These are phyloP conservation scores for Auriculariales sp. DNA, from an alignment of 768 basidiomycete species.

Conservation along the genomic window DNA sequence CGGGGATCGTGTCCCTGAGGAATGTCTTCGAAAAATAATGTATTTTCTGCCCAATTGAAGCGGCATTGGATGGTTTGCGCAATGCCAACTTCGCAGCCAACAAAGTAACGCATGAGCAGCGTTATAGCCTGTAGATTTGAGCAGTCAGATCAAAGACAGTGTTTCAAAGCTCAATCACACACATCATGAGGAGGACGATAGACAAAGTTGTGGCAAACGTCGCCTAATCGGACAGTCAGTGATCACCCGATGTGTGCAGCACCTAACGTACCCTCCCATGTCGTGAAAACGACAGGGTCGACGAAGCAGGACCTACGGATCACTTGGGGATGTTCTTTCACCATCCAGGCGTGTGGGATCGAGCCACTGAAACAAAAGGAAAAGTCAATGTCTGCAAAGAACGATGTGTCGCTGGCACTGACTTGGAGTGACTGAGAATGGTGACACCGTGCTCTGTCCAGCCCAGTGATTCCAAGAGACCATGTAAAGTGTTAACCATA, in stretches of 20 bases:
- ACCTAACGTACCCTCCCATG: too few relatives aligned
- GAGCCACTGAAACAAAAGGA: conserved; percentile 37
- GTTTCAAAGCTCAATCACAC: conserved; percentile 14
- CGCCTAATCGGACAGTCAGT: too few relatives aligned
- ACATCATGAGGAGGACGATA: conserved; percentile 57
- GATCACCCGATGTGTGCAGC: too few relatives aligned
- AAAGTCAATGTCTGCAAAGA: background rate
- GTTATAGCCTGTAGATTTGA: conserved; percentile 44
- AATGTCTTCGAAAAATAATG: conserved; percentile 83
- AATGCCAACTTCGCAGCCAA: conserved; percentile 75
- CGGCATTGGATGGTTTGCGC: conserved; percentile 73
- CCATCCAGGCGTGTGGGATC: conserved; percentile 78
- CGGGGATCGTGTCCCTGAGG: conserved; percentile 56
- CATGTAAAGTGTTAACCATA: conserved; percentile 40
- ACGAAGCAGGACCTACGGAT: conserved; percentile 72
- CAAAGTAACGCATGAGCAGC: conserved; percentile 74
- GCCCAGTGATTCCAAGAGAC: conserved; percentile 43
- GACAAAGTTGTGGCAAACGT: conserved; percentile 84
- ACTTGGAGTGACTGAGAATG: conserved; percentile 84
- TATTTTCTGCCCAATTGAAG: conserved; percentile 78
- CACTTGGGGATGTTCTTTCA: conserved; percentile 62
- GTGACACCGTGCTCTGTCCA: conserved; percentile 54
- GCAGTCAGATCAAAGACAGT: conserved; percentile 2
- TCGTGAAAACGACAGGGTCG: conserved; percentile 67
- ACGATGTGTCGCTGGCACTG: conserved; percentile 16